These are phyloP conservation scores for Geranium brycei DNA, from an alignment of 345 rosid species.

Conservation along the genomic window DNA sequence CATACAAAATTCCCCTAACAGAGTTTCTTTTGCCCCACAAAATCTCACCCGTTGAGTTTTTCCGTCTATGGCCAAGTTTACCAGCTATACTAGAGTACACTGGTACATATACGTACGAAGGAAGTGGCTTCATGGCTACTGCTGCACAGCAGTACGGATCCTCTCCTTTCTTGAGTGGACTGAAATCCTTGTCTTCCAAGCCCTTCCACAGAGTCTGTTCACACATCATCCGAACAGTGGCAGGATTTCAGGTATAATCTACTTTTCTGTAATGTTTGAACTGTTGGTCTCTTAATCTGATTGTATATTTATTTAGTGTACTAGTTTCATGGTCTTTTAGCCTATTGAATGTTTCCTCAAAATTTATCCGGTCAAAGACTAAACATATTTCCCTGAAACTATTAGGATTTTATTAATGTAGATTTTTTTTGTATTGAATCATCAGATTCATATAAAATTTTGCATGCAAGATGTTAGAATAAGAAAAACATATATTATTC, in stretches of 20 bases:
- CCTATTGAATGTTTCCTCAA: not conserved
- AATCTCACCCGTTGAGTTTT: slow-evolving; percentile 91
- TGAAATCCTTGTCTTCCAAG: slow-evolving; percentile 78
- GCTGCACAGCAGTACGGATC: slow-evolving; percentile 97
- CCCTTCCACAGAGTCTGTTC: slow-evolving; percentile 92
- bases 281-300: not conserved
- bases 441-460: not conserved
- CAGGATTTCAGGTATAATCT: slow-evolving; percentile 79
- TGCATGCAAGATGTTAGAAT: not conserved
- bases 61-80: slow-evolving; percentile 97
- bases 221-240: slow-evolving; percentile 84
- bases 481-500: no score
- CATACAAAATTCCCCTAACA: slow-evolving; percentile 88
- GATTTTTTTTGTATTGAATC: not conserved
- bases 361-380: not conserved
- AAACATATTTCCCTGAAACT: not conserved
- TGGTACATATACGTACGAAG: slow-evolving; percentile 81
- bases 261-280: not conserved
- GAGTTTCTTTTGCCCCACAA: slow-evolving; percentile 92
- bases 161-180: slow-evolving; percentile 87
- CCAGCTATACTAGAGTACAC: slow-evolving; percentile 82
- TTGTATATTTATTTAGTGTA: not conserved
- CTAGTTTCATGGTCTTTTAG: not conserved
- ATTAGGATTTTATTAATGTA: not conserved
- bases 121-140: slow-evolving; percentile 96